These are phyloP conservation scores for Penicillium goetzii DNA, from an alignment of 495 filamentous ascomycete species.

Conservation along the genomic window DNA sequence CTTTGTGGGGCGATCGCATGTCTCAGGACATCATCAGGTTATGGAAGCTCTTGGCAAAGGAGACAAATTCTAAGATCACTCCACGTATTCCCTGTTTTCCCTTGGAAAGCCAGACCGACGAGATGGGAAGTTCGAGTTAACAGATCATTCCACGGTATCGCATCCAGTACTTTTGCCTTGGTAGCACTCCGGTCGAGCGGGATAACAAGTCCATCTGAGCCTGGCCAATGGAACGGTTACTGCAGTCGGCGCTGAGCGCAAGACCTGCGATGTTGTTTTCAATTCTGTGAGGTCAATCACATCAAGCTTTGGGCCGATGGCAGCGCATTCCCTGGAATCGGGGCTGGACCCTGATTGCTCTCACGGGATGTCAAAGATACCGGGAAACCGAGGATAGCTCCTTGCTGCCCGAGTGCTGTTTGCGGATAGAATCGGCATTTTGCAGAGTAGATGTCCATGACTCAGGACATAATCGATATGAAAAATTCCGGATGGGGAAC, in stretches of 20 bases:
- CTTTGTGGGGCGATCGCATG: conserved; percentile 14
- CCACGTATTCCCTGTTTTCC: conserved; percentile 16
- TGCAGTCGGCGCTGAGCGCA: conserved; percentile 1
- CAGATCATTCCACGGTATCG: conserved; percentile 9
- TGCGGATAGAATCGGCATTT: conserved; percentile 24
- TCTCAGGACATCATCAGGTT: conserved; percentile 12
- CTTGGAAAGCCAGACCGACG: background rate
- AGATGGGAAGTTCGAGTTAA: conserved; percentile 4
- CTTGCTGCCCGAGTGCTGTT: conserved; percentile 24
- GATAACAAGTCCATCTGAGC: background rate
- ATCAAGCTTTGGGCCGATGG: background rate
- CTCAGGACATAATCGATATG: background rate
- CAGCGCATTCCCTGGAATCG: conserved; percentile 12
- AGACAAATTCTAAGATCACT: background rate
- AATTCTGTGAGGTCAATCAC: background rate
- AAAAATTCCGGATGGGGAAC: background rate
- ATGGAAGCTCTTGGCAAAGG: conserved; percentile 18
- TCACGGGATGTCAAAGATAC: conserved; percentile 13
- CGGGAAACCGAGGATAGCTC: conserved; percentile 15
- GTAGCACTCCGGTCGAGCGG: conserved; percentile 18
- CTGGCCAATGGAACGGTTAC: conserved; percentile 35
- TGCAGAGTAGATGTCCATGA: background rate
- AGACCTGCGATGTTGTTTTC: conserved; percentile 5
- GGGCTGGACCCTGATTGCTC: background rate
- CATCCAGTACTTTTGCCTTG: background rate